Percentiles rank a stretch among this genome's conserved stretches.
Conservation (phyloP, 495 filamentous ascomycete species). For the Aspergillus ostianus region DNA sequence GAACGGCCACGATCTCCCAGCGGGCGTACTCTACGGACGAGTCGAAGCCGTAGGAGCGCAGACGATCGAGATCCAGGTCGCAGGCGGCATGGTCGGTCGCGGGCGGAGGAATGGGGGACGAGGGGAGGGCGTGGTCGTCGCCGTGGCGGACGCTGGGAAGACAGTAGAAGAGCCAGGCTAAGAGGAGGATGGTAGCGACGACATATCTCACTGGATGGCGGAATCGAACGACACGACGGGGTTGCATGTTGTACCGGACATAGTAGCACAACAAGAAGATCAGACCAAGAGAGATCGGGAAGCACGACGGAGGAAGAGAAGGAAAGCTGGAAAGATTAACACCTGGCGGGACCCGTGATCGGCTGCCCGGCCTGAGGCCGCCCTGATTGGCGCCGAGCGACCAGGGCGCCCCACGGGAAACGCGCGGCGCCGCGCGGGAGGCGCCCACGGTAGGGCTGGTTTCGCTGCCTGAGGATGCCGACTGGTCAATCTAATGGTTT, state of each 20-base stretch:
- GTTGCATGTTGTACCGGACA: not conserved
- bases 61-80: not conserved
- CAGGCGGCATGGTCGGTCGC: not conserved
- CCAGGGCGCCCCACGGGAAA: not conserved
- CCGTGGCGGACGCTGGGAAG: not conserved
- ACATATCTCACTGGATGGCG: not conserved
- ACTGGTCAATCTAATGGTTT: no score
- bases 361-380: no score
- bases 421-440: no score
- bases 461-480: no score
- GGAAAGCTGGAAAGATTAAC: no score
- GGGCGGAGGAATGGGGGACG: not conserved
- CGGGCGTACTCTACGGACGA: conserved; percentile 14
- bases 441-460: not conserved
- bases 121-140: not conserved
- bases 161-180: not conserved
- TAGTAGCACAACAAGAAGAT: not conserved
- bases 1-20: conserved; percentile 18
- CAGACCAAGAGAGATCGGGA: not conserved
- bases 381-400: no score
- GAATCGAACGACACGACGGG: not conserved
- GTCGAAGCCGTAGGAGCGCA: not conserved
- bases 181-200: not conserved
- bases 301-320: not conserved
- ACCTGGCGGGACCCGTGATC: no score